A percentile compares a stretch with the other conserved stretches of the same genome.
Conservation (phyloP, 1,139 yeast genomes). For the Diutina pseudorugosa region DNA sequence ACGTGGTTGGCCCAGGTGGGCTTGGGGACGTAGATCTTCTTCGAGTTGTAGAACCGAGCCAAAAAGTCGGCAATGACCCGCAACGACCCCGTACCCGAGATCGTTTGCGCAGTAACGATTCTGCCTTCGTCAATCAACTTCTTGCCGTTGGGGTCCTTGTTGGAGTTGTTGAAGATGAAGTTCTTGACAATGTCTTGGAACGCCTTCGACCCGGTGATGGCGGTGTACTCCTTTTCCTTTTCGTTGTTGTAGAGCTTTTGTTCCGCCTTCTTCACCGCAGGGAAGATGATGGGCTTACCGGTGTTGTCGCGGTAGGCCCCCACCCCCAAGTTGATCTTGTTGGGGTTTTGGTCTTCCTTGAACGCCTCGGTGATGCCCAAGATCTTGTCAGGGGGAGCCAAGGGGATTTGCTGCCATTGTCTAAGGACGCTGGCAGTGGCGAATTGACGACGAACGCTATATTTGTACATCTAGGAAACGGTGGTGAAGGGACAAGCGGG, state of each 20-base stretch:
- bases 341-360: slow-evolving; percentile 26
- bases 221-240: slow-evolving; percentile 46
- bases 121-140: slow-evolving; percentile 34
- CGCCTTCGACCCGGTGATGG: slow-evolving; percentile 38
- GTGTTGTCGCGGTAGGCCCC: slow-evolving; percentile 38
- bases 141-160: slow-evolving; percentile 35
- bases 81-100: slow-evolving; percentile 50
- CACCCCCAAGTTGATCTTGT: slow-evolving; percentile 37
- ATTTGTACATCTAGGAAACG: background rate
- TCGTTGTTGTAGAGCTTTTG: slow-evolving; percentile 25
- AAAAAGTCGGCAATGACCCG: slow-evolving; percentile 45
- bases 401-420: slow-evolving; percentile 35
- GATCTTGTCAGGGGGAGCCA: slow-evolving; percentile 67
- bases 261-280: slow-evolving; percentile 37
- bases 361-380: slow-evolving; percentile 52
- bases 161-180: slow-evolving; percentile 38
- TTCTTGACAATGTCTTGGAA: slow-evolving; percentile 37
- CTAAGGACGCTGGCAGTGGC: background rate
- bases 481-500: background rate
- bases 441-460: background rate
- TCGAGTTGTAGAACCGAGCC: slow-evolving; percentile 30
- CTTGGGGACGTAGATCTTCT: slow-evolving; percentile 44
- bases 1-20: slow-evolving; percentile 75
- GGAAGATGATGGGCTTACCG: slow-evolving; percentile 37
- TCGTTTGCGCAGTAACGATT: slow-evolving; percentile 44